These are phyloP conservation scores for Leucogyrophana mollusca DNA, from an alignment of 768 basidiomycete genomes.

Conservation along the genomic window DNA sequence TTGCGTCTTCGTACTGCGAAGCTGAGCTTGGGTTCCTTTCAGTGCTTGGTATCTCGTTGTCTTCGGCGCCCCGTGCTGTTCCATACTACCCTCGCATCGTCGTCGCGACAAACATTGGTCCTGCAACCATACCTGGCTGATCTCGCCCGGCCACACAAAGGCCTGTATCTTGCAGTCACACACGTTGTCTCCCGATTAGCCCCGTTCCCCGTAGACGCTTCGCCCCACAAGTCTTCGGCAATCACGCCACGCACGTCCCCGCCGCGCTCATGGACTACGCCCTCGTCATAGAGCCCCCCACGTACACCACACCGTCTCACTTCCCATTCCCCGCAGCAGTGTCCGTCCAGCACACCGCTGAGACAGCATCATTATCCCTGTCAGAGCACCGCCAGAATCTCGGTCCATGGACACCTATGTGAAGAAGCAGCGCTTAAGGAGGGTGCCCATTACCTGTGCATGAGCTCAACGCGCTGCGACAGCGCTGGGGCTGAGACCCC, in stretches of 20 bases:
- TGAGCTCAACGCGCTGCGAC: no score
- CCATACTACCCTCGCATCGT: no score
- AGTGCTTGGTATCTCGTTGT: constrained; percentile 1
- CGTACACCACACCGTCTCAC: neutral
- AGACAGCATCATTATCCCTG: neutral
- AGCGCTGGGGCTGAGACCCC: no score
- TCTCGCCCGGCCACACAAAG: neutral
- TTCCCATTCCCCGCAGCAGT: neutral
- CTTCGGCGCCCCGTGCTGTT: no score
- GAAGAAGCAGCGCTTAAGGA: constrained; percentile 7
- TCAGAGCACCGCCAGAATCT: neutral
- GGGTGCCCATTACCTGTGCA: no score
- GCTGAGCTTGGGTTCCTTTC: neutral
- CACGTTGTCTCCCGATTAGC: neutral
- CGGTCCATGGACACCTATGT: constrained; percentile 9
- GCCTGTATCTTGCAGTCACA: neutral
- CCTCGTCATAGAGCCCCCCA: no score
- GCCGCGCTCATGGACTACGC: neutral
- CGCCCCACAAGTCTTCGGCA: neutral
- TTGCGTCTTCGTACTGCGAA: no score
- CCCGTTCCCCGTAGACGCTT: neutral
- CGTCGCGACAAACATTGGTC: neutral
- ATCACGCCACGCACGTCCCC: constrained; percentile 1
- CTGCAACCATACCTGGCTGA: neutral
- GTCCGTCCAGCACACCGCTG: constrained; percentile 4